Conservation (phyloP, 192 early-diverging fungal genomes). For the Coemansia biformis region DNA sequence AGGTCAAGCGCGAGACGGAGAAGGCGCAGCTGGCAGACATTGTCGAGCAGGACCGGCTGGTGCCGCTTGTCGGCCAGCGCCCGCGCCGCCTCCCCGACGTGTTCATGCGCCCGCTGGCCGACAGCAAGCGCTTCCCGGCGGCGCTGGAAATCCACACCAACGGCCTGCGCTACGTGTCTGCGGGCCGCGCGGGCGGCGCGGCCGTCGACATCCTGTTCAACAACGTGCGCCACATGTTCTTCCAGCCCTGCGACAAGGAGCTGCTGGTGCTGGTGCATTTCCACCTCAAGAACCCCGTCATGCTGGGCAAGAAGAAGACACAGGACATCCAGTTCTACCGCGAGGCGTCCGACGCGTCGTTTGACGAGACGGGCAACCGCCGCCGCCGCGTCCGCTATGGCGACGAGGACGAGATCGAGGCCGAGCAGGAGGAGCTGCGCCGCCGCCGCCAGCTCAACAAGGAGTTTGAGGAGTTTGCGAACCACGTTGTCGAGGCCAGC, state of each 20-base stretch:
- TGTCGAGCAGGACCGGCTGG: conserved; percentile 87
- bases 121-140: conserved; percentile 87
- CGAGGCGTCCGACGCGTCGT: conserved; percentile 88
- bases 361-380: conserved; percentile 96
- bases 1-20: conserved; percentile 89
- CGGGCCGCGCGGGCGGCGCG: conserved; percentile 63
- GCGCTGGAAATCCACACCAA: conserved; percentile 96
- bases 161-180: conserved; percentile 86
- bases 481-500: conserved; percentile 83
- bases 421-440: conserved; percentile 90
- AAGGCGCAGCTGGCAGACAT: conserved; percentile 94
- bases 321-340: conserved; percentile 98
- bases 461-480: conserved; percentile 89
- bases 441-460: conserved; percentile 80
- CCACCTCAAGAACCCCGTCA: conserved; percentile 93
- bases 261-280: conserved; percentile 91
- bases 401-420: conserved; percentile 96
- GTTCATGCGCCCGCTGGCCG: conserved; percentile 84
- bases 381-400: conserved; percentile 82
- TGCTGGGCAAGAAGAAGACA: conserved; percentile 98
- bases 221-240: conserved; percentile 96
- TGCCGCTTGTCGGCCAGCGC: conserved; percentile 68
- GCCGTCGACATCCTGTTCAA: conserved; percentile 94
- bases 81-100: conserved; percentile 82
- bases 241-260: conserved; percentile 97